A percentile compares a stretch with the other conserved stretches of the same genome.
Conservation (phyloP, 2,329 filamentous ascomycete species). For the Sclerotinia nivalis region DNA sequence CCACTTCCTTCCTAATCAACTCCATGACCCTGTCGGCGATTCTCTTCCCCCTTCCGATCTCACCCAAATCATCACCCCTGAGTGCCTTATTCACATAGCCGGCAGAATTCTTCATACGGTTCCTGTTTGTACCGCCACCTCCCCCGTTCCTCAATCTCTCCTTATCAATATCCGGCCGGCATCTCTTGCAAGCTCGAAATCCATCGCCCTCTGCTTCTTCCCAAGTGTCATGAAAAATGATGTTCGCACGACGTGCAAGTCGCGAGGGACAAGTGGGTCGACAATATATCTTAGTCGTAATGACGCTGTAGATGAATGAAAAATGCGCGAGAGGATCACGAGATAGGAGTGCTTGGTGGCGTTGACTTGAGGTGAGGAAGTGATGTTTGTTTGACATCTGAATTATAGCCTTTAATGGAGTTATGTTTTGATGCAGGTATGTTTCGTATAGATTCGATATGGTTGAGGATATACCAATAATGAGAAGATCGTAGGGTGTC, state of each 20-base stretch:
- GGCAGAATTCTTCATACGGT: background rate
- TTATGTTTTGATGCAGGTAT: background rate
- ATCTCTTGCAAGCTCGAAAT: constrained; percentile 11
- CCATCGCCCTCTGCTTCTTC: background rate
- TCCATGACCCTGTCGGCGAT: background rate
- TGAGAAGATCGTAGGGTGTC: background rate
- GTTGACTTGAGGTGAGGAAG: background rate
- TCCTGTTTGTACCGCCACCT: too few relatives aligned
- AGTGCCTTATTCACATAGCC: rapidly evolving
- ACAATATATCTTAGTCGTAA: constrained; percentile 56
- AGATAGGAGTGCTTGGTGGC: constrained; percentile 31
- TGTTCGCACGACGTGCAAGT: constrained; percentile 60
- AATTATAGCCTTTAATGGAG: background rate
- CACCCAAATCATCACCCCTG: background rate
- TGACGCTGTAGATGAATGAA: constrained; percentile 53
- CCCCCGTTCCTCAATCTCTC: too few relatives aligned
- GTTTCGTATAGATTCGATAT: background rate
- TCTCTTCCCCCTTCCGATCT: constrained; percentile 13
- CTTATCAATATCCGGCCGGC: constrained; percentile 4
- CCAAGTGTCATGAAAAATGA: constrained; percentile 52
- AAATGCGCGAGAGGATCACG: constrained; percentile 45
- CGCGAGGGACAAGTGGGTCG: constrained; percentile 61
- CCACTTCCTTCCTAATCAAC: background rate
- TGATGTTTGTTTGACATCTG: background rate
- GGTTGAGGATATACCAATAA: background rate